Base-by-base conservation (phyloP, 768 basidiomycete genomes). In the Gyrodon lividus region DNA sequence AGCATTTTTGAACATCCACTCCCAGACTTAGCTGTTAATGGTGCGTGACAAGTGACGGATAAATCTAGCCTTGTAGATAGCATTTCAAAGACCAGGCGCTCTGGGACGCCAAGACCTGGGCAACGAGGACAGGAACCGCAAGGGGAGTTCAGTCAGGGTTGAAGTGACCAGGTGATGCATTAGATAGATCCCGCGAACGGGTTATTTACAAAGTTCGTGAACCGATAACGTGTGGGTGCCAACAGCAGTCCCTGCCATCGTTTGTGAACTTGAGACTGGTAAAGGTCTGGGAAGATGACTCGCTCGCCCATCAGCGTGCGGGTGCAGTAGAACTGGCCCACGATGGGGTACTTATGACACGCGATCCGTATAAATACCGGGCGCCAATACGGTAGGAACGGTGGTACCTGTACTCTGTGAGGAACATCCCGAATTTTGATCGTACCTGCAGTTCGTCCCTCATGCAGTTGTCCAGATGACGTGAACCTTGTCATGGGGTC, bases 391-490 rank as follows among this genome's bases (percentile, higher is more conserved):
- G 7, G 24, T 34, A 34, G 33, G 7, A 19, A 19, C 35, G 35
- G 7, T 37, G 10, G 51, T 60, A 48, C 58, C 58, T 60, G 41
- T 24, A 20, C 19, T 46, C n/a, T 33, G 47, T 24, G 46, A 38
- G 38, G 38, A 46, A 48, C 22, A 43, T 37, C 2, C 38, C 55
- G 20, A 38, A 44, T 48, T 23, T 43, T 43, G 59, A 51, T 52
- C 19, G 52, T 65, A 41, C 61, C 53, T 61, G 50, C 48, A 35
- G 5, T 28, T 48, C 9, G 48, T 33, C 12, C 51, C 56, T 60
- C 24, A 34, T 33, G 1, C 5, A 40, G 19, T 34, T 44, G 43
- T 37, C 39, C 28, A 46, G 46, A 49, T 37, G 6, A 13, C 10
- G 33, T 10, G 42, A 30, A 43, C 26, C 16, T 43, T 43, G 28